Conservation (phyloP, 1,284 basidiomycete species). For the Malassezia restricta region DNA sequence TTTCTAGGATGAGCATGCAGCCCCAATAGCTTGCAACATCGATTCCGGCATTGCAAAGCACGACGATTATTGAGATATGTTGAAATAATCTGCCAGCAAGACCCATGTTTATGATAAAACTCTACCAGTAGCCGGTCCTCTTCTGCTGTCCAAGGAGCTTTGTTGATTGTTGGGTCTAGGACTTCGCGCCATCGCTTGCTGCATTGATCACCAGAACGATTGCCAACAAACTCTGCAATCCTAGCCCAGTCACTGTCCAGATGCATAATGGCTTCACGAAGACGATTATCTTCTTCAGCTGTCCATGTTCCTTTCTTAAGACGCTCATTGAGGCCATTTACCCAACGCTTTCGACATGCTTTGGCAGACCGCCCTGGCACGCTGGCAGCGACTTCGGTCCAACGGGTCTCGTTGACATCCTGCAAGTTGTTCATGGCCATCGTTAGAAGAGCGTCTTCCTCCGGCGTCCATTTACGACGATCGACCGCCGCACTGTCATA, state of each 20-base stretch:
- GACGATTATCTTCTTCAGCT: conserved; percentile 7
- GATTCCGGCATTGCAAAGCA: conserved; percentile 17
- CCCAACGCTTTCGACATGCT: conserved; percentile 18
- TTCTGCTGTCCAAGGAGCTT: conserved; percentile 8
- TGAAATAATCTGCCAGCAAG: conserved; percentile 15
- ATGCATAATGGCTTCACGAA: conserved; percentile 11
- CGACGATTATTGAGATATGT: conserved; percentile 13
- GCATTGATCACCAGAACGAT: conserved; percentile 17
- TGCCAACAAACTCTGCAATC: conserved; percentile 12
- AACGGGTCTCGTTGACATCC: conserved; percentile 7
- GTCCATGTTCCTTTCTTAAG: conserved; percentile 17
- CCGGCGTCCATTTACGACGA: conserved; percentile 13
- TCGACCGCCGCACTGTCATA: conserved; percentile 1
- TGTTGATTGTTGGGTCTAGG: conserved; percentile 14
- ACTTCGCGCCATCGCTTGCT: conserved; percentile 18
- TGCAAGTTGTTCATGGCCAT: conserved; percentile 5
- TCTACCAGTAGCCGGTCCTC: conserved; percentile 9
- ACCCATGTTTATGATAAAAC: conserved; percentile 12
- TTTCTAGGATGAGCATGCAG: conserved; percentile 6
- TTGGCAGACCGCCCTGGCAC: conserved; percentile 12
- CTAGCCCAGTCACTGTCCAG: conserved; percentile 11
- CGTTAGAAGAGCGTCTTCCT: conserved; percentile 12
- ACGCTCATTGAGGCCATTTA: conserved; percentile 14
- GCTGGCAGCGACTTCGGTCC: conserved; percentile 11
- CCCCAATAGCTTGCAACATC: conserved; percentile 15